Conservation (phyloP, 2,329 filamentous ascomycete species). For the Zasmidium citrigriseum region DNA sequence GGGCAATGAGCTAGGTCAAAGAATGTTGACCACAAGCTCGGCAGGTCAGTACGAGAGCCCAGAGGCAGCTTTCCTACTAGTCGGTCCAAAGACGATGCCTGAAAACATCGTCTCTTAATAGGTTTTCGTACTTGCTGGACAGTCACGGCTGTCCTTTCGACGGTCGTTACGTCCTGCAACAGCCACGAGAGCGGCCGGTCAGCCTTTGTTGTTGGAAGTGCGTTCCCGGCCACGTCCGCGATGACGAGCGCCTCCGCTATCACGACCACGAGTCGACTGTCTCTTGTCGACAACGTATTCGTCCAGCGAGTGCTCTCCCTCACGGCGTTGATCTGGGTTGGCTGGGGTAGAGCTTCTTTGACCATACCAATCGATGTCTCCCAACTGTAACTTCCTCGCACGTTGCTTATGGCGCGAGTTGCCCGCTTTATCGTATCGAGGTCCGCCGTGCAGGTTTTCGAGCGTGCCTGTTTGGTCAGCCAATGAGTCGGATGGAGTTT, state of each 20-base stretch:
- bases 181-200: constrained; percentile 23
- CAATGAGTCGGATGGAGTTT: constrained; percentile 15
- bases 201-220: constrained; percentile 20
- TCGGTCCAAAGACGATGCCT: neutral
- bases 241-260: constrained; percentile 11
- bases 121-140: constrained; percentile 4
- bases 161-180: constrained; percentile 33
- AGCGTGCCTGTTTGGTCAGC: constrained; percentile 35
- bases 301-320: constrained; percentile 30
- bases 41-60: constrained; percentile 2
- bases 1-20: neutral
- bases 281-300: constrained; percentile 33
- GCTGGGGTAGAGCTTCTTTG: constrained; percentile 15
- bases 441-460: constrained; percentile 44
- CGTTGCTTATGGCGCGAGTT: constrained; percentile 74
- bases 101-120: constrained; percentile 6
- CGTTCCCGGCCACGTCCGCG: constrained; percentile 9
- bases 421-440: constrained; percentile 57
- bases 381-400: constrained; percentile 86
- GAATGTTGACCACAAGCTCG: neutral
- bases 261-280: constrained; percentile 18
- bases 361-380: constrained; percentile 93
- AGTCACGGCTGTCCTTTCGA: constrained; percentile 12
- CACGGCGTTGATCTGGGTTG: constrained; percentile 14
- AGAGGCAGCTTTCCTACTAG: neutral